Percentiles rank a stretch among this genome's conserved stretches.
Conservation (phyloP, 1,284 basidiomycete species). For the Erythrobasidium hasegawianum region DNA sequence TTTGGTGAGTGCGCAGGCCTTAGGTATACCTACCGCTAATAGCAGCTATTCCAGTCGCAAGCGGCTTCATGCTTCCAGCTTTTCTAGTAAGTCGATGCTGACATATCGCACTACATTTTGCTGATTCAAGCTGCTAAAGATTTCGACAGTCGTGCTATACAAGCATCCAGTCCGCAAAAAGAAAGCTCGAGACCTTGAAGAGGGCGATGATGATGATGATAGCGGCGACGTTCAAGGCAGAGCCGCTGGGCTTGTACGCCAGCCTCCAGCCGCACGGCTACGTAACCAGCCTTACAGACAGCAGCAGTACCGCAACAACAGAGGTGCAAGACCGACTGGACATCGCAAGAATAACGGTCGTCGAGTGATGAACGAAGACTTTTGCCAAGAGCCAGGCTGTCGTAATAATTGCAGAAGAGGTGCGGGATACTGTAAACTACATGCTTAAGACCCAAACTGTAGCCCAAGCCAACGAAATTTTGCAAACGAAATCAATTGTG, state of each 20-base stretch:
- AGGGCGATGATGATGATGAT: neutral
- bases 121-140: neutral
- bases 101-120: too few relatives aligned
- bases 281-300: neutral
- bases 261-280: neutral
- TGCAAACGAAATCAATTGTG: too few relatives aligned
- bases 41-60: neutral
- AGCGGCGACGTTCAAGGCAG: neutral
- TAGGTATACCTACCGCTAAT: too few relatives aligned
- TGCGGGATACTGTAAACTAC: neutral
- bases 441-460: neutral
- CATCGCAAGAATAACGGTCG: neutral
- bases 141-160: neutral
- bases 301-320: neutral
- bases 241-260: neutral
- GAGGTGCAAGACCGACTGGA: neutral
- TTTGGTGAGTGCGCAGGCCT: neutral
- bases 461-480: too few relatives aligned
- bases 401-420: constrained; percentile 3
- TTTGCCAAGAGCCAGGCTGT: neutral
- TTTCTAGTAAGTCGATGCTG: neutral
- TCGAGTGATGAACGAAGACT: neutral
- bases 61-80: neutral
- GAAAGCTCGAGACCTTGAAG: neutral
- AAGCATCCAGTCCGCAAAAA: neutral